These are phyloP conservation scores for Apiospora arundinis DNA, from an alignment of 2,329 filamentous ascomycete genomes.

Conservation along the genomic window DNA sequence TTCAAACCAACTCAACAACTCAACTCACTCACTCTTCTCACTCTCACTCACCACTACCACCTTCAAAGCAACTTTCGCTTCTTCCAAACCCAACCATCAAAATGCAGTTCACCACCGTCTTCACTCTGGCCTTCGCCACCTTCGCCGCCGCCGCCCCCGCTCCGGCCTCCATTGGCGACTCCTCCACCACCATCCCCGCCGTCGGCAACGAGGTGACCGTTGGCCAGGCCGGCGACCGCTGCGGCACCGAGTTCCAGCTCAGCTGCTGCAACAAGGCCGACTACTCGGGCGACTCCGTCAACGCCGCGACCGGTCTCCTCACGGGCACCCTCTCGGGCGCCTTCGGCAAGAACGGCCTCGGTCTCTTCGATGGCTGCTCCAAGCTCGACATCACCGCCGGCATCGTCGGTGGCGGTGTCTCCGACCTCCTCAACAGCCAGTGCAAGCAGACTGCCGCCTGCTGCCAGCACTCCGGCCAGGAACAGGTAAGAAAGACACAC, in stretches of 20 bases:
- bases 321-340: slow-evolving; percentile 34
- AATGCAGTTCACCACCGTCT: slow-evolving; percentile 50
- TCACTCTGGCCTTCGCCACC: slow-evolving; percentile 44
- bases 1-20: slow-evolving; percentile 21
- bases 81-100: slow-evolving; percentile 36
- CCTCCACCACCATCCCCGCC: slow-evolving; percentile 25
- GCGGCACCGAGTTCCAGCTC: slow-evolving; percentile 37
- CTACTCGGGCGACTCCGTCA: slow-evolving; percentile 35
- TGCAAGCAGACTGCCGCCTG: slow-evolving; percentile 42
- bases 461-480: slow-evolving; percentile 39
- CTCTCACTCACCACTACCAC: slow-evolving; percentile 20
- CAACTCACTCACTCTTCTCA: slow-evolving; percentile 28
- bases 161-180: neutral
- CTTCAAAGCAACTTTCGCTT: slow-evolving; percentile 23
- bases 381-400: slow-evolving; percentile 35
- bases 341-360: slow-evolving; percentile 29
- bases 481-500: slow-evolving; percentile 31
- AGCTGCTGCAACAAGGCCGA: slow-evolving; percentile 43
- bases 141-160: slow-evolving; percentile 35
- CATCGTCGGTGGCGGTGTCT: slow-evolving; percentile 28
- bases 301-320: slow-evolving; percentile 34
- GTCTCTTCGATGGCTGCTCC: slow-evolving; percentile 40
- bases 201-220: slow-evolving; percentile 33
- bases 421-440: slow-evolving; percentile 37
- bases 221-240: slow-evolving; percentile 38